phyloP scores from a whole-genome alignment of 352 stramenopile genomes.

The Saprolegnia parasitica region DNA sequence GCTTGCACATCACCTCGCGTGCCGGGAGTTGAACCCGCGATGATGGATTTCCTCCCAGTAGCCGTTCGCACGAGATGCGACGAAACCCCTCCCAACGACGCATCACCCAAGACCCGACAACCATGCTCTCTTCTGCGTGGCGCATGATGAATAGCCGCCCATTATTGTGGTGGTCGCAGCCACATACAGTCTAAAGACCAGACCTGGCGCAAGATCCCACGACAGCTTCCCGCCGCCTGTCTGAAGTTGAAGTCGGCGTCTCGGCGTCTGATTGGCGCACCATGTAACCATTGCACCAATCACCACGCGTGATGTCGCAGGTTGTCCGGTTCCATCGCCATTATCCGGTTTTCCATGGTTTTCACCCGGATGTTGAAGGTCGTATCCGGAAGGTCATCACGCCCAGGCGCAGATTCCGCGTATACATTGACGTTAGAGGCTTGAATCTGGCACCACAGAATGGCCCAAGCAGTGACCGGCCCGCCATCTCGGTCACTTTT shows the following conservation, averaged over 20 bases:
- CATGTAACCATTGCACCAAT: background rate
- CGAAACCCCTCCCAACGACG: too few species aligned
- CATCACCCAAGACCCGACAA: too few species aligned
- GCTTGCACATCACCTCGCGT: too few species aligned
- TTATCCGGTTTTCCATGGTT: background rate
- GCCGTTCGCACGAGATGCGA: too few species aligned
- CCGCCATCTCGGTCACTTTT: background rate
- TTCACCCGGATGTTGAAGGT: background rate
- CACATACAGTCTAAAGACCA: background rate
- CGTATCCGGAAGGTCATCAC: conserved; percentile 2
- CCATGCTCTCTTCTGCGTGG: background rate
- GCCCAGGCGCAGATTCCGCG: background rate
- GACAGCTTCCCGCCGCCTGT: background rate
- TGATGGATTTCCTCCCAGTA: too few species aligned
- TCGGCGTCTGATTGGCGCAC: background rate
- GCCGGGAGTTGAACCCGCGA: too few species aligned
- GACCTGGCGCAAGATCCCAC: background rate
- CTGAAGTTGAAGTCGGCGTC: background rate
- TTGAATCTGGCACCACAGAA: background rate
- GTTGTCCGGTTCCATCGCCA: too few species aligned
- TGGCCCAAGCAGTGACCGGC: background rate
- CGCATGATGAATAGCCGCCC: background rate
- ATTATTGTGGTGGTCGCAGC: background rate
- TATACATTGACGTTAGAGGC: background rate
- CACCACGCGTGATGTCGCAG: background rate